phyloP scores from a whole-genome alignment of 129 eudicot species.

The Artemisia argyi region DNA sequence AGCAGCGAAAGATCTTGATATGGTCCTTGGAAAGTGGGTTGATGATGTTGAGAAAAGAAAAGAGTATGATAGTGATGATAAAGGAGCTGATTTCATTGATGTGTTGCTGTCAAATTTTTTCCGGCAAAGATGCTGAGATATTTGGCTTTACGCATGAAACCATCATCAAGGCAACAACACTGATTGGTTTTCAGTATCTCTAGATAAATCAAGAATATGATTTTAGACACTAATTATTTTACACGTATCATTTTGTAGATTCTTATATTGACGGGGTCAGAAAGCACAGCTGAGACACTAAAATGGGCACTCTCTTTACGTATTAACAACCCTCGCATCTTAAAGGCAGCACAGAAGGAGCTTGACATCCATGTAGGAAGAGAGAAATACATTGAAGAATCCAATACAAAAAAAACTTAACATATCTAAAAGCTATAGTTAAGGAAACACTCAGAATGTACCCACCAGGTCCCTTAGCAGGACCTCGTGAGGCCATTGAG shows the following conservation, averaged over 20 bases:
- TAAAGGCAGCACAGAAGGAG: conserved; percentile 41
- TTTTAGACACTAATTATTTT: neutral
- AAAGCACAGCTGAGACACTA: conserved; percentile 46
- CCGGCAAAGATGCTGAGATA: conserved; percentile 13
- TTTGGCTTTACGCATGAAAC: conserved; percentile 32
- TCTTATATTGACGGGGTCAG: conserved; percentile 52
- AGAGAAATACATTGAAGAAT: conserved; percentile 30
- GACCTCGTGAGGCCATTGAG: conserved; percentile 21
- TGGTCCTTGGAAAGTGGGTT: conserved; percentile 45
- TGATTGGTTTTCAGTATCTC: conserved; percentile 29
- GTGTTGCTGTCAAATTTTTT: conserved; percentile 48
- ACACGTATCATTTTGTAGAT: conserved; percentile 24
- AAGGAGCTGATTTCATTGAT: conserved; percentile 46
- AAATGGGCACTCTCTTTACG: conserved; percentile 54
- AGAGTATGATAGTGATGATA: neutral
- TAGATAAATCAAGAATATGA: no score
- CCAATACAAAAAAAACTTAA: conserved; percentile 39
- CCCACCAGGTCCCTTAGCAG: conserved; percentile 63
- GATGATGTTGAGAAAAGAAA: conserved; percentile 40
- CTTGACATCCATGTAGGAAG: conserved; percentile 24
- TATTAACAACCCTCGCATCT: conserved; percentile 31
- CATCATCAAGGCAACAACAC: conserved; percentile 57
- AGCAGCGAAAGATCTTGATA: conserved; percentile 41
- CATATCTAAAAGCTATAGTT: conserved; percentile 41
- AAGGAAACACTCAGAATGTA: conserved; percentile 60